These are phyloP conservation scores for Saccharomyces hybrid DNA, from an alignment of 1,139 yeast species.

Conservation along the genomic window DNA sequence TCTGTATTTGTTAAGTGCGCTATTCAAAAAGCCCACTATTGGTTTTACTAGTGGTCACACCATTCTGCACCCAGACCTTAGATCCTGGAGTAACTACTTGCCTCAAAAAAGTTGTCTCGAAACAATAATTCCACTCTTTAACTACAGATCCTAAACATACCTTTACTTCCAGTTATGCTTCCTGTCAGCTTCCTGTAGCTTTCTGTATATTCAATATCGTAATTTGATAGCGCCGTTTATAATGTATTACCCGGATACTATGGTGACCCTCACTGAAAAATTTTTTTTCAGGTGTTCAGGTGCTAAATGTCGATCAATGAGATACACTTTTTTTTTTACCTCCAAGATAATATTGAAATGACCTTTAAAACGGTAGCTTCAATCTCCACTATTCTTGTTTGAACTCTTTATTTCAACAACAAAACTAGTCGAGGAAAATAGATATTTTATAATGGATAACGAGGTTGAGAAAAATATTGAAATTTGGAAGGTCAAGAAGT, in stretches of 20 bases:
- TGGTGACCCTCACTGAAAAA: background rate
- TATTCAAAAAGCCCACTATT: too few species aligned
- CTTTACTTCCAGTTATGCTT: too few species aligned
- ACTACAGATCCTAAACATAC: too few species aligned
- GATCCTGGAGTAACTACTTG: too few species aligned
- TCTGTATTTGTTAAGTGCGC: too few species aligned
- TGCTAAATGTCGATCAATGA: background rate
- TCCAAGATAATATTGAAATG: background rate
- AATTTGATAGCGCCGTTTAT: background rate
- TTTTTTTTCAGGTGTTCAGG: background rate
- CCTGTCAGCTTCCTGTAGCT: too few species aligned
- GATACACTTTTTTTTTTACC: background rate
- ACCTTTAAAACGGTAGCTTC: background rate
- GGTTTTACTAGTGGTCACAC: too few species aligned
- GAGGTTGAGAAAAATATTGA: slow-evolving; percentile 95
- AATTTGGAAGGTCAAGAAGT: slow-evolving; percentile 97
- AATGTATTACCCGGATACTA: background rate
- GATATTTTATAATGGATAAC: slow-evolving; percentile 32
- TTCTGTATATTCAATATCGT: background rate
- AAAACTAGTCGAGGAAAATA: slow-evolving; percentile 4
- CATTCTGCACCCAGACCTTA: too few species aligned
- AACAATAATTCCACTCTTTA: too few species aligned
- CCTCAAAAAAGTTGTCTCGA: too few species aligned
- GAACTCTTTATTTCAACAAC: background rate
- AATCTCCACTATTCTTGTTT: background rate